Evolutionary conservation across 768 basidiomycete genomes (phyloP), one percentile per base, ranked within the genome.

Genomic region (Tricholoma flavovirens): DNA sequence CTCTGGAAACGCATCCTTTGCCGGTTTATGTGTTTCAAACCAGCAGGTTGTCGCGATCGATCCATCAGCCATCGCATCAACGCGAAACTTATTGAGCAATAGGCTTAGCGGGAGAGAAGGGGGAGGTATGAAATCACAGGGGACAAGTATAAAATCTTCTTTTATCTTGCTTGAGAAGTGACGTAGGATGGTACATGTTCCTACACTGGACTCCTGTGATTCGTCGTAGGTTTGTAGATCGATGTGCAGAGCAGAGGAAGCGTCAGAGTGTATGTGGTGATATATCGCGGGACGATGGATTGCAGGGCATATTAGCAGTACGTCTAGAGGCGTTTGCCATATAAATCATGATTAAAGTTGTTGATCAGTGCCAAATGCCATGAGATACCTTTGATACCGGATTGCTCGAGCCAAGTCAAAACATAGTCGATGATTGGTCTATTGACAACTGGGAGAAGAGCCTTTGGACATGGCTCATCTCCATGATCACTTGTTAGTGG

Each of bases 91-190:
- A 70, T 98, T 84, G 43, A 97, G 74, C 1, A 97, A 71, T 0
- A 71, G 73, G 29, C 79, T 78, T 6, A 98, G 78, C 5, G 86
- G 75, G n/a, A 97, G 77, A 0, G 81, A 73, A 0, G 85, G 74
- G 0, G 93, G 87, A 8, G 93, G 86, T 19, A 93, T 79, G 50
- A 97, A 90, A 69, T 98, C 95, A 66, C 93, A 97, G 6, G 95
- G 88, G 1, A 98, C 79, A 21, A 98, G 70, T 38, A 97, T 81
- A 69, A 97, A 95, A 69, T 97, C 95, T 57, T 83, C 83, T 59
- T 80, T 77, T 59, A 95, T 93, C 49, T 85, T 84, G 49, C 67
- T 73, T 9, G 89, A 78, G 69, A 94, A 91, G 65, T 92, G 83
- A 51, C 83, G 81, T 56, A 96, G 78, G 22, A 95, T 76, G 19